Base-by-base conservation (phyloP, 108 stramenopile species). In the Nitzschia sp. region DNA sequence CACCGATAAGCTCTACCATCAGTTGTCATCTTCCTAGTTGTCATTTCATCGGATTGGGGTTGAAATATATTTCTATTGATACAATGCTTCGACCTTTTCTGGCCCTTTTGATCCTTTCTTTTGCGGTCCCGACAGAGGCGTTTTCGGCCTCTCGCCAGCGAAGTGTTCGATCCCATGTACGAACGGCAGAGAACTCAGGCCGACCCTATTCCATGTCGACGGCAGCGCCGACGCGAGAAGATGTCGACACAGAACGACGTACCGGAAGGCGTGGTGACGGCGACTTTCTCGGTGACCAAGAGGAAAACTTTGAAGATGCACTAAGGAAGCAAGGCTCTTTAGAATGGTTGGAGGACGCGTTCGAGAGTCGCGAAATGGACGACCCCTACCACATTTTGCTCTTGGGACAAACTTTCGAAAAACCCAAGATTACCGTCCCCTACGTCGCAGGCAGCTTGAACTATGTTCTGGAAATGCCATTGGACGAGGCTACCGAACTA, bases 371-470 rank as follows among this genome's bases (percentile, higher is more conserved):
- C 16, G 85, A 90, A 35, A 75, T 69, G 52, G 77, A 87, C 19
- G 92, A 90, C 73, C 92, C 92, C 16, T 93, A 82, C 52, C 92
- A 93, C 72, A 93, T 93, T 45, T 62, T 93, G n/a, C 55, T 93
- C 0, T 38, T 93, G 26, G 83, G 79, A 28, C 67, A 50, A 15
- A 93, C 92, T 35, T 93, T 84, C 67, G 73, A 74, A 11, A 77
- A 88, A 34, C 69, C 73, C 9, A 83, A 86, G 31, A 87, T 93
- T 26, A 89, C 92, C 11, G 76, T 90, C 2, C 64, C 80, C 45
- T 93, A 93, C 38, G 89, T 86, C 2, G 72, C 83, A 3, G 48
- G 66, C 0, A 82, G 72, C 15, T 75, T 90, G 32, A 73, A 83
- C 8, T 93, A 89, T 46, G 92, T 93, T 2, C 57, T 93, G 64